Conservation (phyloP, 169 alveolate genomes). For the Blepharisma undulans region DNA sequence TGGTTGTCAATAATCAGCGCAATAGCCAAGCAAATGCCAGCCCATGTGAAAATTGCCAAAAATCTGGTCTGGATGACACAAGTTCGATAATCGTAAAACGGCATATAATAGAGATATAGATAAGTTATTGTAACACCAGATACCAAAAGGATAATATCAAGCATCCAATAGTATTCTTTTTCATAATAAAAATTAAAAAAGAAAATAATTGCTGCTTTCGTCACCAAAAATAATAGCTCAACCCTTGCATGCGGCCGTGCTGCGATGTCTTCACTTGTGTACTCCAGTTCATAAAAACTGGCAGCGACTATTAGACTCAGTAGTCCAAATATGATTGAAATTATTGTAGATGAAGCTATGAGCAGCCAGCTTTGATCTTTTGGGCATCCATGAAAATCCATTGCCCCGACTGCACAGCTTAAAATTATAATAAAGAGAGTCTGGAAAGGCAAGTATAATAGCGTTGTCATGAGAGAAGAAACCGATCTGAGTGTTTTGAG, state of each 20-base stretch:
- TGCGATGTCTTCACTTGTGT: slow-evolving; percentile 35
- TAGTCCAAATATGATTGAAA: slow-evolving; percentile 3
- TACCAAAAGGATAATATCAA: neutral
- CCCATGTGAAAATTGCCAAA: slow-evolving; percentile 12
- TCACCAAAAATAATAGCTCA: slow-evolving; percentile 26
- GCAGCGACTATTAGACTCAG: slow-evolving; percentile 32
- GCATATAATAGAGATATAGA: slow-evolving; percentile 7
- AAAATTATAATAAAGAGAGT: neutral
- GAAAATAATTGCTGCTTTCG: neutral
- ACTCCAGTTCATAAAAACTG: slow-evolving; percentile 36
- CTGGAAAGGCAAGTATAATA: slow-evolving; percentile 20
- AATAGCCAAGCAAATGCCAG: neutral
- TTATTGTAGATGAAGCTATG: neutral
- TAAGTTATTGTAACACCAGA: neutral
- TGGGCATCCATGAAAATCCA: slow-evolving; percentile 2
- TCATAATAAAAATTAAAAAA: neutral
- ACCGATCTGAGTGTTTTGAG: slow-evolving; percentile 8
- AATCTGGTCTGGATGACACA: slow-evolving; percentile 23
- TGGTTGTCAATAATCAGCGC: neutral
- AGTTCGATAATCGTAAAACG: slow-evolving; percentile 29
- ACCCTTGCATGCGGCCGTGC: slow-evolving; percentile 41
- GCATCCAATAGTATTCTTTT: neutral
- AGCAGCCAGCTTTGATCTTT: neutral
- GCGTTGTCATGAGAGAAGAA: slow-evolving; percentile 23
- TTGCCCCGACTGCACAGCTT: slow-evolving; percentile 15